Conservation (phyloP, 495 filamentous ascomycete genomes). For the Astrocystis sublimbata region DNA sequence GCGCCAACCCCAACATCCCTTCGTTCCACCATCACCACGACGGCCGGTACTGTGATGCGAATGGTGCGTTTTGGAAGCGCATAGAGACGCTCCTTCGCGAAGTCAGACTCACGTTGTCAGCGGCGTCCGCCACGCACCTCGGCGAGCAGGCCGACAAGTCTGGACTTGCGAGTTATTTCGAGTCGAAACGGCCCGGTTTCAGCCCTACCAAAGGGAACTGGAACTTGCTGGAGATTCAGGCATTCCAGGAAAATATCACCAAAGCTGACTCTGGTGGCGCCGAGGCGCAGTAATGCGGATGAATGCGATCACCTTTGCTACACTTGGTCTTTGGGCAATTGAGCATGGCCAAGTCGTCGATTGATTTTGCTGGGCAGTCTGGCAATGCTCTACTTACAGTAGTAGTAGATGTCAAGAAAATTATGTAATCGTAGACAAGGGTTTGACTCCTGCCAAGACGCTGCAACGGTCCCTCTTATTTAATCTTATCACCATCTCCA, state of each 20-base stretch:
- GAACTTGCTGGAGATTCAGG: not conserved
- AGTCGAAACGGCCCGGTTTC: not conserved
- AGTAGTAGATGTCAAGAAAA: not conserved
- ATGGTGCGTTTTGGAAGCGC: slow-evolving; percentile 8
- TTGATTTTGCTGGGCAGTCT: not conserved
- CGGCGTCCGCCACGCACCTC: not conserved
- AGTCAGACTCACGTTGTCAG: not conserved
- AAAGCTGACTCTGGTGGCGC: not conserved
- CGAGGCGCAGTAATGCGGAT: not conserved
- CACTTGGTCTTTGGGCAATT: not conserved
- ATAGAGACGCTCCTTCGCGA: slow-evolving; percentile 4
- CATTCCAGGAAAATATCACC: not conserved
- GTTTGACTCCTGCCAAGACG: slow-evolving; percentile 8
- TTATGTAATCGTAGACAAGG: slow-evolving; percentile 9
- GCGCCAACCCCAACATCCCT: slow-evolving; percentile 12
- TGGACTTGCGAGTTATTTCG: not conserved
- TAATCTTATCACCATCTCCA: not conserved
- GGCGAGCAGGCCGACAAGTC: not conserved
- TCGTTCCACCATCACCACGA: not conserved
- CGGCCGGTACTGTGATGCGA: not conserved
- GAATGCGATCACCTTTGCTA: not conserved
- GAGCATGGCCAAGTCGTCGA: not conserved
- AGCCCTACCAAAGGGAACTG: not conserved
- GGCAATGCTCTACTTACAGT: not conserved
- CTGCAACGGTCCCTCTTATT: slow-evolving; percentile 8